Evolutionary conservation across 2,329 filamentous ascomycete species (phyloP), one percentile per base, ranked within the genome.

Genomic region (Pseudogymnoascus sp.): DNA sequence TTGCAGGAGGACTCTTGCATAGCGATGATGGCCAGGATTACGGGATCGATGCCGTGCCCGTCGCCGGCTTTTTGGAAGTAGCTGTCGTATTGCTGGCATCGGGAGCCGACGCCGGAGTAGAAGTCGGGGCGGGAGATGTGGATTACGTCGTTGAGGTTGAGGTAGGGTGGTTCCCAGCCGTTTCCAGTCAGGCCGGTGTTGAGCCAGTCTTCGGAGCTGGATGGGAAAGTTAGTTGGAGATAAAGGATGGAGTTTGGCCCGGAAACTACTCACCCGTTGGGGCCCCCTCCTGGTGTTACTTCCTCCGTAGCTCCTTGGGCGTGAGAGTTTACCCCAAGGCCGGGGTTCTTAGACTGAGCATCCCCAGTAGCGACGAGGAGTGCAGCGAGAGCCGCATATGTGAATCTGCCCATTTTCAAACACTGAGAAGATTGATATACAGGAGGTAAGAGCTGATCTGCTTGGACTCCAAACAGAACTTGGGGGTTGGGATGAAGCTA

Each of bases 1-100:
- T 75, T 74, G 71, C 74, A 77, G 16, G 70, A 73, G 6, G 73
- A 75, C 66, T 76, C 75, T 63, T 75, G 75, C 72, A 75, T 74
- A 25, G 75, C 73, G 60, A 76, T 70, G 62, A 75, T 73, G 51
- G 75, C 74, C 1, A 75, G 69, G 54, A 75, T 70, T 16, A 73
- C 74, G 3, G 73, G 73, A 61, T 75, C 71, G 60, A 76, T 71
- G 65, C 68, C 66, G 69, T 75, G 73, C 62, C 73, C 71, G 8
- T 67, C 63, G 14, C 70, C 73, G 73, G 28, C 70, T 51, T 61
- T 68, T 61, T 73, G 71, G 69, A 77, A 76, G 67, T 73, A 72
- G 16, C 65, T 21, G 68, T 76, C 73, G 66, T 76, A 76, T 66
- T 75, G 69, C 34, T 66, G 16, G 68, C 73, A 73, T 21, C 39